These are phyloP conservation scores for Lentithecium fluviatile DNA, from an alignment of 495 filamentous ascomycete genomes.

Conservation along the genomic window DNA sequence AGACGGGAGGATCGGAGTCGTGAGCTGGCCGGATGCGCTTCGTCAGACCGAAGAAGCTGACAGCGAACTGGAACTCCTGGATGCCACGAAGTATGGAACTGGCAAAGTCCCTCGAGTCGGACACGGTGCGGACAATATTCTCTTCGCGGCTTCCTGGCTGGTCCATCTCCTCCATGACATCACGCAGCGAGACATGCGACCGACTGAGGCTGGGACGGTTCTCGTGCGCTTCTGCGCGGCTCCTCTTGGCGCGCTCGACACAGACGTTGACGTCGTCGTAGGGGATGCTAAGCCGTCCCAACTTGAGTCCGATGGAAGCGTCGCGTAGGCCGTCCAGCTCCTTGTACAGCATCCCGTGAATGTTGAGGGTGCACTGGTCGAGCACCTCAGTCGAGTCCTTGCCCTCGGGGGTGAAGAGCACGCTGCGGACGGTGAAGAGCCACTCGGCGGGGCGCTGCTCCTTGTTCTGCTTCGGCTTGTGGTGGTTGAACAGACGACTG, in stretches of 20 bases:
- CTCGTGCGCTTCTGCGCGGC: constrained; percentile 40
- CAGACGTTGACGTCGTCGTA: constrained; percentile 80
- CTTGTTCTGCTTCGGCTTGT: constrained; percentile 64
- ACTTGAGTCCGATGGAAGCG: constrained; percentile 82
- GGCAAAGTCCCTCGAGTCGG: constrained; percentile 89
- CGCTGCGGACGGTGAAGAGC: constrained; percentile 80
- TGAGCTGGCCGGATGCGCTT: constrained; percentile 68
- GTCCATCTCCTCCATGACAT: constrained; percentile 77
- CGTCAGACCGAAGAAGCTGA: constrained; percentile 87
- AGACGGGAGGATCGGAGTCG: constrained; percentile 64
- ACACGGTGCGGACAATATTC: constrained; percentile 77
- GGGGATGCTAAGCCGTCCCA: constrained; percentile 85
- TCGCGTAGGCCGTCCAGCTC: constrained; percentile 84
- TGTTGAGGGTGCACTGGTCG: constrained; percentile 81
- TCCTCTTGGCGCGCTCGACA: constrained; percentile 51
- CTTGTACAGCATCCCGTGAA: constrained; percentile 90
- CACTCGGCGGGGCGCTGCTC: constrained; percentile 83
- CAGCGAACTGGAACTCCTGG: constrained; percentile 92
- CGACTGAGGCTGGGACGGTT: constrained; percentile 22
- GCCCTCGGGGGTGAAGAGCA: constrained; percentile 83
- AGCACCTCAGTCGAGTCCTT: constrained; percentile 83
- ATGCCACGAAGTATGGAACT: constrained; percentile 88
- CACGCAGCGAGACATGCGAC: constrained; percentile 64
- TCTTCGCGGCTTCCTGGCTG: constrained; percentile 70
- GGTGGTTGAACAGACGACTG: constrained; percentile 84